phyloP scores from a whole-genome alignment of 2,329 filamentous ascomycete species.

The Pseudogymnoascus sp. region DNA sequence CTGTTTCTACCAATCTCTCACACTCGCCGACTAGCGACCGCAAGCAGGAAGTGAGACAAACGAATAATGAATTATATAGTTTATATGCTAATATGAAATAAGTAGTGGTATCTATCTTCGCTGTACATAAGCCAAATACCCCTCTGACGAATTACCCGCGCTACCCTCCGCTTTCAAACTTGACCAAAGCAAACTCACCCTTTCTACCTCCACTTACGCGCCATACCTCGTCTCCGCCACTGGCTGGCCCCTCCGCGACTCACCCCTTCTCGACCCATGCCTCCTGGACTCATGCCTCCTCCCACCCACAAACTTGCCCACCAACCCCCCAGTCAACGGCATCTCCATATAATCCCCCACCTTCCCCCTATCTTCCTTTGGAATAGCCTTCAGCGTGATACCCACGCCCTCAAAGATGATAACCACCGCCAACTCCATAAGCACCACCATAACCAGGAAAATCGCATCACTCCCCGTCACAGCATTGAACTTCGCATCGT shows the following conservation, averaged over 20 bases:
- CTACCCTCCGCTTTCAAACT: not conserved
- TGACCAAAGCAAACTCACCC: not conserved
- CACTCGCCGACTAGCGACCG: not conserved
- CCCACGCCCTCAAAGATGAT: constrained; percentile 36
- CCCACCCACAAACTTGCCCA: not conserved
- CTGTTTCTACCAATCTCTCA: not conserved
- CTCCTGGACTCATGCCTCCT: not conserved
- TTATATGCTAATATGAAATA: not conserved
- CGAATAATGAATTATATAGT: not conserved
- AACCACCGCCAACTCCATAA: constrained; percentile 45
- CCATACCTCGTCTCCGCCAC: not conserved
- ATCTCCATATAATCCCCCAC: not conserved
- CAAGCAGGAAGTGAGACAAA: not conserved
- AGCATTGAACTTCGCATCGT: constrained; percentile 37
- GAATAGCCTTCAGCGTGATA: constrained; percentile 30
- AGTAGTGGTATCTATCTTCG: not conserved
- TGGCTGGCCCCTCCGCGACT: not conserved
- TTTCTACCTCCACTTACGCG: not conserved
- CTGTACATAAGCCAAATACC: not conserved
- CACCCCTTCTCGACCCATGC: not conserved
- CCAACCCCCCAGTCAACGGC: not conserved
- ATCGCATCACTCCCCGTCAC: constrained; percentile 35
- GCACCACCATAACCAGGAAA: constrained; percentile 39
- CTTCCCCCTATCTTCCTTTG: constrained; percentile 7
- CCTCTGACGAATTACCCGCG: not conserved